Conservation (phyloP, 2,329 filamentous ascomycete genomes). For the Tolypocladium amazonense region DNA sequence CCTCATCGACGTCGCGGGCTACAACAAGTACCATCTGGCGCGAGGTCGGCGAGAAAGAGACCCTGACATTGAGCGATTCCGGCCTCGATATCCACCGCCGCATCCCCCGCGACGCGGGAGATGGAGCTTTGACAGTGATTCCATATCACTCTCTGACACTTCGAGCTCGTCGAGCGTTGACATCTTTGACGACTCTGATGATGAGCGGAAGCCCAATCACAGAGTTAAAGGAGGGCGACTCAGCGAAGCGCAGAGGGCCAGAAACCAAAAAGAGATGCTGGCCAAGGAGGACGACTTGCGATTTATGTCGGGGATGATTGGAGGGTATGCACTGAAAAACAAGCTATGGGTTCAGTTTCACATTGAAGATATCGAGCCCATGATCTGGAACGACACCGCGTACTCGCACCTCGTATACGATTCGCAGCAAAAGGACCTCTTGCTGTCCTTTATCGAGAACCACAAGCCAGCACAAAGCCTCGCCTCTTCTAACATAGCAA, state of each 20-base stretch:
- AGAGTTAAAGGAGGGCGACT: slow-evolving; percentile 14
- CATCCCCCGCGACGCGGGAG: neutral
- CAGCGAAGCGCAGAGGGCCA: slow-evolving; percentile 20
- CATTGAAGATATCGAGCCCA: slow-evolving; percentile 28
- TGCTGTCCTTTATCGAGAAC: slow-evolving; percentile 36
- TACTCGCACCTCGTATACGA: slow-evolving; percentile 36
- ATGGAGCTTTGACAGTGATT: neutral
- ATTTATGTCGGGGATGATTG: slow-evolving; percentile 28
- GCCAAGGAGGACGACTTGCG: slow-evolving; percentile 24
- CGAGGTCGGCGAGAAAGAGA: slow-evolving; percentile 25
- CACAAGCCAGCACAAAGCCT: slow-evolving; percentile 16
- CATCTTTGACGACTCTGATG: neutral
- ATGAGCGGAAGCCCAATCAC: slow-evolving; percentile 1
- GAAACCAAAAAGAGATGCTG: slow-evolving; percentile 30
- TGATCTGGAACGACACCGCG: slow-evolving; percentile 33
- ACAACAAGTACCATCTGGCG: slow-evolving; percentile 28
- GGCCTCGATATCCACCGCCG: too few species aligned
- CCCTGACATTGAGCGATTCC: slow-evolving; percentile 13
- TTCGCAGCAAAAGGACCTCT: slow-evolving; percentile 34
- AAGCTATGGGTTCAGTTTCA: slow-evolving; percentile 31
- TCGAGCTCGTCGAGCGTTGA: neutral
- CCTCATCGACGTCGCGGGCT: slow-evolving; percentile 29
- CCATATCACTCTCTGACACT: neutral
- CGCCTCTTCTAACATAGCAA: neutral
- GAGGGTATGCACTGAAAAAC: slow-evolving; percentile 35